Base-by-base conservation (phyloP, 805 yeast genomes). In the Yamadazyma endophytica region DNA sequence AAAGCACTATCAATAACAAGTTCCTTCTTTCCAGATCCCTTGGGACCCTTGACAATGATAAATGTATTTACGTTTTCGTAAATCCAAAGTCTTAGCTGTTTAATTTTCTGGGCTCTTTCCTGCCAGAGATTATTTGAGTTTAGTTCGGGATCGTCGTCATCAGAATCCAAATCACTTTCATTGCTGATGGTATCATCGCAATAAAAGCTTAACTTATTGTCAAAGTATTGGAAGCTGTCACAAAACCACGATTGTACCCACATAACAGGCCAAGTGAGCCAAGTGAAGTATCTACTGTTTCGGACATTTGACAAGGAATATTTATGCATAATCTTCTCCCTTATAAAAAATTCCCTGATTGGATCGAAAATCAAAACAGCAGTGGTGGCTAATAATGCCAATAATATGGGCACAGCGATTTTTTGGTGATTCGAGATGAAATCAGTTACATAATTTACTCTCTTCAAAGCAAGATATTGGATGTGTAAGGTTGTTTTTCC, bases 361-460 rank as follows among this genome's bases (percentile, higher is more conserved):
- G 98, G 98, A 46, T 92, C 98, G 56, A 92, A 92, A 25, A 92
- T 72, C 19, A 84, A 50, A 26, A 88, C 95, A 0, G 97, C 94
- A 2, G 81, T 39, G 3, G 86, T 82, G 3, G 97, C 89, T 9
- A 87, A 40, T 2, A 88, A 34, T 0, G 96, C 96, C 24, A 92
- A 56, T 5, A 87, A 46, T 5, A 84, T 56, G 0, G 98, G 98
- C 16, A 90, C 66, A 1, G 90, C 75, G 33, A 92, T 80, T 46
- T 89, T 74, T 22, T 92, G 80, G 52, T 92, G 98, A 43, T 75
- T 77, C 9, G 74, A 57, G 21, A 88, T 66, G 52, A 79, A 74
- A 11, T 77, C 75, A 6, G 69, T 56, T 3, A 87, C 37, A 20
- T 71, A 46, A 43, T 77, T 78, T 15, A 66, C 78, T 32, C 72